phyloP scores from a whole-genome alignment of 345 rosid species.

The Limnanthes douglasii region DNA sequence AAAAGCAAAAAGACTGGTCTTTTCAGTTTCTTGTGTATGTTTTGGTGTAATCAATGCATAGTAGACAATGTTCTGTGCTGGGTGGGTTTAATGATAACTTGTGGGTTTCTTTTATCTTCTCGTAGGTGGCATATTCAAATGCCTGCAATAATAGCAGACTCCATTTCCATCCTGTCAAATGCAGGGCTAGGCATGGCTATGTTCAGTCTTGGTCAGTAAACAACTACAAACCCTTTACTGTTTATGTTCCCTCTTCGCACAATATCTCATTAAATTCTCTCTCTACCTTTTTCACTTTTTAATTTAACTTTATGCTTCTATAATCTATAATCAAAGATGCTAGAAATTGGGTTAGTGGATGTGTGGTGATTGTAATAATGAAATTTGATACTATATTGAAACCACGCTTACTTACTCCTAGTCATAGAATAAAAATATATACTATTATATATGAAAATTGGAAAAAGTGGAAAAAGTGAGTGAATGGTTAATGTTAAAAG shows the following conservation, averaged over 20 bases:
- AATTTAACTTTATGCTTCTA: constrained; percentile 5
- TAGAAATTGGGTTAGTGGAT: not conserved
- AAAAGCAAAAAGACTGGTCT: not conserved
- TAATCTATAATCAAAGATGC: not conserved
- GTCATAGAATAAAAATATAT: not conserved
- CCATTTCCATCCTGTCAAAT: constrained; percentile 97
- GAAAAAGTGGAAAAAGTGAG: not conserved
- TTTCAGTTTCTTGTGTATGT: constrained; percentile 1
- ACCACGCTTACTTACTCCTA: constrained; percentile 7
- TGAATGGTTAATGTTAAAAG: not conserved
- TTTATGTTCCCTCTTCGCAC: not conserved
- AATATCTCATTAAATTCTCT: not conserved
- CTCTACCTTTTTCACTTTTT: constrained; percentile 6
- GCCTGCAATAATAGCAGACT: constrained; percentile 93
- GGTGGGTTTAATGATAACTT: not conserved
- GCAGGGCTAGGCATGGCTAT: constrained; percentile 99
- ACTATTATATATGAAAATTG: not conserved
- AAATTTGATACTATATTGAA: not conserved
- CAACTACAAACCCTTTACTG: not conserved
- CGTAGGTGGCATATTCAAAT: constrained; percentile 85
- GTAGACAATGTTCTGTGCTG: no score
- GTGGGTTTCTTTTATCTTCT: not conserved
- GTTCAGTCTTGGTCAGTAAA: constrained; percentile 98
- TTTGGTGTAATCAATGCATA: constrained; percentile 2
- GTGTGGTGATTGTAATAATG: constrained; percentile 8